These are phyloP conservation scores for Phylloporus sp. DNA, from an alignment of 768 basidiomycete species.

Conservation along the genomic window DNA sequence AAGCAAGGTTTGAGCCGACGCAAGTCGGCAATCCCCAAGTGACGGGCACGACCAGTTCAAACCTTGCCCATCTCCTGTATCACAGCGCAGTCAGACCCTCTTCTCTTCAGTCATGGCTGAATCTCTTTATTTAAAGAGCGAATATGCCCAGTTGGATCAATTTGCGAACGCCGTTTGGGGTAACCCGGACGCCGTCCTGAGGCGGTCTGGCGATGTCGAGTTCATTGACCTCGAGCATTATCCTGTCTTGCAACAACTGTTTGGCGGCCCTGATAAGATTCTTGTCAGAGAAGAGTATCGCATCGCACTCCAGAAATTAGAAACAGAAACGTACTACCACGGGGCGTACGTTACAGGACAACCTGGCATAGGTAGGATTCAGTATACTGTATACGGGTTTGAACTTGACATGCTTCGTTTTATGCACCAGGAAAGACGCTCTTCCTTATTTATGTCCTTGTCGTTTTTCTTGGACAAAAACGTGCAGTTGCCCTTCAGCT, in stretches of 20 bases:
- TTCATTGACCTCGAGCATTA: too few species aligned
- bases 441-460: neutral
- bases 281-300: constrained; percentile 1
- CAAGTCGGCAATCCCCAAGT: too few species aligned
- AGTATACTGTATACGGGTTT: too few species aligned
- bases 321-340: neutral
- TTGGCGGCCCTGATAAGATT: neutral
- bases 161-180: neutral
- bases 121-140: too few species aligned
- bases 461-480: too few species aligned
- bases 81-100: too few species aligned
- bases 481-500: neutral
- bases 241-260: neutral
- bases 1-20: too few species aligned
- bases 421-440: constrained; percentile 1
- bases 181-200: neutral
- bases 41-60: too few species aligned
- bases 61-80: too few species aligned
- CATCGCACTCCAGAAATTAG: neutral
- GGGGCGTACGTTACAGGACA: constrained; percentile 5
- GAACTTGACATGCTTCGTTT: neutral
- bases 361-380: constrained; percentile 4
- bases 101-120: too few species aligned
- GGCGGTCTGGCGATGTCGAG: neutral
- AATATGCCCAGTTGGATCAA: neutral